phyloP scores from a whole-genome alignment of 176 grass and related monocot species.

The Oryza officinalis region DNA sequence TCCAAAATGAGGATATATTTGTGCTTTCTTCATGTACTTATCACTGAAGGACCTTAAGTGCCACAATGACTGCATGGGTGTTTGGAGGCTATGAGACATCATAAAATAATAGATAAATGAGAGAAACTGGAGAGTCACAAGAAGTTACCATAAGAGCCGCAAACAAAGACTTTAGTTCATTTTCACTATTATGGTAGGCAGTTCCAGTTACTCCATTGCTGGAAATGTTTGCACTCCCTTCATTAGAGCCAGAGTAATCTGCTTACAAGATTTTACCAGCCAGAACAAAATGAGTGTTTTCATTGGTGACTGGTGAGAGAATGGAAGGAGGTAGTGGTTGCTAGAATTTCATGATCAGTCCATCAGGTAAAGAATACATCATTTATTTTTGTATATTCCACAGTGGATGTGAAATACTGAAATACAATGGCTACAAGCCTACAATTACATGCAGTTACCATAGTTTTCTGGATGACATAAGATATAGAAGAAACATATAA shows the following conservation, averaged over 20 bases:
- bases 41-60: constrained; percentile 22
- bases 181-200: neutral
- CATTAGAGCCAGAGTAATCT: constrained; percentile 8
- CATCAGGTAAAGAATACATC: constrained; percentile 3
- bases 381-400: neutral
- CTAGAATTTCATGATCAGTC: neutral
- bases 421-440: neutral
- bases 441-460: neutral
- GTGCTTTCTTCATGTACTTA: neutral
- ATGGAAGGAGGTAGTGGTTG: neutral
- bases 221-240: constrained; percentile 12
- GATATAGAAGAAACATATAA: neutral
- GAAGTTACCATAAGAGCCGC: constrained; percentile 17
- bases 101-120: neutral
- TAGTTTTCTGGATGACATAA: neutral
- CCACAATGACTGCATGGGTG: constrained; percentile 30
- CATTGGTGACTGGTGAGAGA: neutral
- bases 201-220: neutral
- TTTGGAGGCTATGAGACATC: neutral
- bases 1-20: constrained; percentile 4
- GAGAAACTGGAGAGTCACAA: neutral
- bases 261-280: neutral
- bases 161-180: constrained; percentile 10
- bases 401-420: neutral
- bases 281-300: constrained; percentile 5